Base-by-base conservation (phyloP, 2,329 filamentous ascomycete species). In the Venturiaceae sp. region DNA sequence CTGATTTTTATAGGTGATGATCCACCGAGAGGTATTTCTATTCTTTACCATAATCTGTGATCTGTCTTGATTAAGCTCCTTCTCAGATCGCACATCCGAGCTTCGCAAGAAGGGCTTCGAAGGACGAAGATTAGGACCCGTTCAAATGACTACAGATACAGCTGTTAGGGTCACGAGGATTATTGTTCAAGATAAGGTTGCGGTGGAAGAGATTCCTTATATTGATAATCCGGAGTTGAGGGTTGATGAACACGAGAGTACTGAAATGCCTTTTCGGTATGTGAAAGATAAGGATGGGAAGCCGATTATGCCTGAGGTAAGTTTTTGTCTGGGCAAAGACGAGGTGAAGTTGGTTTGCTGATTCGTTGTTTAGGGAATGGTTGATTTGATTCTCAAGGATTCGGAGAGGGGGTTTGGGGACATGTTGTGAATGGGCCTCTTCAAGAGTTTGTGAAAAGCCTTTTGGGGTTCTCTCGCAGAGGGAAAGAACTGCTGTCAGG, bases 91-190 rank as follows among this genome's bases (percentile, higher is more conserved):
- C 62, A 99, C 94, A 4, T 92, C 89, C n/a, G 94, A 99, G 72
- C 77, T 99, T 66, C 85, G 94, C 56, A 91, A 90, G 73, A 96
- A 97, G 71, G 94, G 94, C 3, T 99, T 95, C 66, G 80, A 86
- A 60, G 91, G 92, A 60, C 85, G 94, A 57, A 82, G 94, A 60
- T 79, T 99, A 32, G 94, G 94, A 0, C 90, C 92, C 7, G 86
- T 92, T 66, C 94, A 99, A 74, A 96, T 99, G 92, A 97, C 94
- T 3, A 99, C 94, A 4, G 94, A 99, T 71, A 99, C 94, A 21
- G 94, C 94, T 4, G 94, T 96, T 55, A 83, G 94, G 64, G 92
- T 96, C 47, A 97, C 94, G 33, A 83, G 94, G 63, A 86, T 95
- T 65, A 88, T 97, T 5, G 85, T 92, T 11, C 88, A 95, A 67